Evolutionary conservation across 2,329 filamentous ascomycete species (phyloP).

Genomic region (Botrytis tulipae): DNA sequence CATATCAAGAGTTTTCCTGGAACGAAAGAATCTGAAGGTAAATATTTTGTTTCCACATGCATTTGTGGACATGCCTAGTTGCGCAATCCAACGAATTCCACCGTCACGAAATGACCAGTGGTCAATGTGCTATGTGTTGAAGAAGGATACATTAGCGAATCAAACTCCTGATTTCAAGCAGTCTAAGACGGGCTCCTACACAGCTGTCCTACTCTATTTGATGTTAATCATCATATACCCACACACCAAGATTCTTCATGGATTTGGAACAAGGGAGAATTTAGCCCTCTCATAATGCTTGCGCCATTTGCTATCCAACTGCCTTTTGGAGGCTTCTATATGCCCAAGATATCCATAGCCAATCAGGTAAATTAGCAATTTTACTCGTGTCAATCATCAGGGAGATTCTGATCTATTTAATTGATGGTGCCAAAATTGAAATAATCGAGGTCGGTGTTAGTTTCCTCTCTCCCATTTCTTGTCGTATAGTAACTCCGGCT

Average conservation of each 20-base stretch:
- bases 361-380: background rate
- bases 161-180: background rate
- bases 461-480: background rate
- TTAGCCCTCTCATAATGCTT: background rate
- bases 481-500: too few species aligned
- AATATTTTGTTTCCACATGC: background rate
- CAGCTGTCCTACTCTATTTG: background rate
- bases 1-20: background rate
- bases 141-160: background rate
- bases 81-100: background rate
- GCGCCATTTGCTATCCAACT: background rate
- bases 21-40: background rate
- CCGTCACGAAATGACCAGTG: background rate
- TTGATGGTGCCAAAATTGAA: background rate
- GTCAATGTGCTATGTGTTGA: background rate
- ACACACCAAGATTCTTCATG: background rate
- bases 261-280: background rate
- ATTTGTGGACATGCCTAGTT: background rate
- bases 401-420: background rate
- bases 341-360: background rate
- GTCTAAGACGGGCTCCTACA: background rate
- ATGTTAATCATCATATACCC: background rate
- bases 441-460: background rate
- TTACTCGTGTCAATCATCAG: accelerated
- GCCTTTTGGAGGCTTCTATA: background rate